Percentiles rank a stretch among this genome's conserved stretches.
These are phyloP conservation scores for Taiozyma sp. DNA, from an alignment of 1,139 yeast genomes.

Conservation along the genomic window DNA sequence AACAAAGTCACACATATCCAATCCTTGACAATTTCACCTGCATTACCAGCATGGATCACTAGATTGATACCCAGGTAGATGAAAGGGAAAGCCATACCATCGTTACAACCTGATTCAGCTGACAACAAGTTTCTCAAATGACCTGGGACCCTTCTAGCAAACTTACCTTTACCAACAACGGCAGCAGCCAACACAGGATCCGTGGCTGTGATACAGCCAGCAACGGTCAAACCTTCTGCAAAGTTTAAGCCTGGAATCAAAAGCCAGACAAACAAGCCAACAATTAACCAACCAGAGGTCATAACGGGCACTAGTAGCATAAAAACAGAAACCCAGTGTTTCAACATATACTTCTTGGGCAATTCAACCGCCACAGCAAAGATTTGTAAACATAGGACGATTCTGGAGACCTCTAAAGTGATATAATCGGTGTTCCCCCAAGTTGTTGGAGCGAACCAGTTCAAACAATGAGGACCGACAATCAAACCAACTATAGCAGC, in stretches of 20 bases:
- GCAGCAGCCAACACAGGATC: slow-evolving; percentile 98
- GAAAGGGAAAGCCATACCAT: slow-evolving; percentile 98
- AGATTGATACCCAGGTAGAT: slow-evolving; percentile 70
- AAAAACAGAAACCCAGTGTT: slow-evolving; percentile 82
- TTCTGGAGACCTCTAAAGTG: slow-evolving; percentile 83
- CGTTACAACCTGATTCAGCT: slow-evolving; percentile 97
- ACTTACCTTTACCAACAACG: slow-evolving; percentile 95
- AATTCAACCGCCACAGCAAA: slow-evolving; percentile 97
- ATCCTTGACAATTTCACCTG: slow-evolving; percentile 68
- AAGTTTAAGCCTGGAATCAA: slow-evolving; percentile 80
- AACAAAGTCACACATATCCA: slow-evolving; percentile 79
- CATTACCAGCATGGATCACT: slow-evolving; percentile 59
- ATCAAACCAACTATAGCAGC: slow-evolving; percentile 90
- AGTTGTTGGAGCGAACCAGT: slow-evolving; percentile 80
- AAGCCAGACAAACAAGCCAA: slow-evolving; percentile 81
- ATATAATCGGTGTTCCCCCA: slow-evolving; percentile 92
- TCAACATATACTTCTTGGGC: slow-evolving; percentile 88
- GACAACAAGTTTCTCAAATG: slow-evolving; percentile 84
- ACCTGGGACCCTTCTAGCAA: slow-evolving; percentile 96
- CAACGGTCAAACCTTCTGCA: slow-evolving; percentile 68
- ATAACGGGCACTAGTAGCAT: slow-evolving; percentile 83
- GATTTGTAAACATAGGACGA: slow-evolving; percentile 86
- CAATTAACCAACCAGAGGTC: slow-evolving; percentile 90
- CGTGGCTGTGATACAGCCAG: slow-evolving; percentile 96
- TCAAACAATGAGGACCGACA: slow-evolving; percentile 86